phyloP scores from a whole-genome alignment of 352 stramenopile genomes.

The Phytopythium delawarense region DNA sequence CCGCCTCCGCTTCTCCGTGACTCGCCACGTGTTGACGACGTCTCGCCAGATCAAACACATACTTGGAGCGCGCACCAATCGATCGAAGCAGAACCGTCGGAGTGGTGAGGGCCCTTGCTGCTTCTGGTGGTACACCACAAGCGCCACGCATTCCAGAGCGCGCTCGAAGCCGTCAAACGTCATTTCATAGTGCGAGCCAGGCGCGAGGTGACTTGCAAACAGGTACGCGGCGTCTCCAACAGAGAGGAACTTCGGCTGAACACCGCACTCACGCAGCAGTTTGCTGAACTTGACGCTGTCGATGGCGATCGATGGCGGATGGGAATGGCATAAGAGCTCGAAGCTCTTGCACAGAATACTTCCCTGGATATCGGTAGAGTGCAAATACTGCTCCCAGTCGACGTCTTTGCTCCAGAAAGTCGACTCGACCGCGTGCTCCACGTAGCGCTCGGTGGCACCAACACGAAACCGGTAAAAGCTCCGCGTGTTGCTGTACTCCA shows the following conservation, averaged over 20 bases:
- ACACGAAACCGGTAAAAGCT: slow-evolving; percentile 38
- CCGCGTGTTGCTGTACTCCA: slow-evolving; percentile 27
- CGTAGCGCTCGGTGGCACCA: slow-evolving; percentile 13
- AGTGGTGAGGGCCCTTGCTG: slow-evolving; percentile 8
- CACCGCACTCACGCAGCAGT: slow-evolving; percentile 51
- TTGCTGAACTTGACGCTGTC: slow-evolving; percentile 83
- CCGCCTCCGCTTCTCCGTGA: slow-evolving; percentile 25
- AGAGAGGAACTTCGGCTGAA: slow-evolving; percentile 41
- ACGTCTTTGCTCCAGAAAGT: slow-evolving; percentile 54
- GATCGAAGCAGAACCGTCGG: slow-evolving; percentile 38
- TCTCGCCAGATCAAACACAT: slow-evolving; percentile 32
- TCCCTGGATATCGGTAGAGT: slow-evolving; percentile 25
- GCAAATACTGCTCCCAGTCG: slow-evolving; percentile 38
- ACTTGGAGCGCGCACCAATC: slow-evolving; percentile 36
- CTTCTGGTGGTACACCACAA: slow-evolving; percentile 18
- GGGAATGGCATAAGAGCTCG: slow-evolving; percentile 38
- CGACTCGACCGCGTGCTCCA: slow-evolving; percentile 39
- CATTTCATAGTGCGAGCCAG: slow-evolving; percentile 56
- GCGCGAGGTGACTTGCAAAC: slow-evolving; percentile 37
- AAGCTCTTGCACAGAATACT: slow-evolving; percentile 39
- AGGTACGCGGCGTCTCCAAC: slow-evolving; percentile 65
- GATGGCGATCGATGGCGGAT: slow-evolving; percentile 38
- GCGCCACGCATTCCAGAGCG: slow-evolving; percentile 35
- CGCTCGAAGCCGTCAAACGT: slow-evolving; percentile 42
- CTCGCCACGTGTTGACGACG: slow-evolving; percentile 46